Base-by-base conservation (phyloP, 352 stramenopile species). In the Globisporangium paroecandrum region DNA sequence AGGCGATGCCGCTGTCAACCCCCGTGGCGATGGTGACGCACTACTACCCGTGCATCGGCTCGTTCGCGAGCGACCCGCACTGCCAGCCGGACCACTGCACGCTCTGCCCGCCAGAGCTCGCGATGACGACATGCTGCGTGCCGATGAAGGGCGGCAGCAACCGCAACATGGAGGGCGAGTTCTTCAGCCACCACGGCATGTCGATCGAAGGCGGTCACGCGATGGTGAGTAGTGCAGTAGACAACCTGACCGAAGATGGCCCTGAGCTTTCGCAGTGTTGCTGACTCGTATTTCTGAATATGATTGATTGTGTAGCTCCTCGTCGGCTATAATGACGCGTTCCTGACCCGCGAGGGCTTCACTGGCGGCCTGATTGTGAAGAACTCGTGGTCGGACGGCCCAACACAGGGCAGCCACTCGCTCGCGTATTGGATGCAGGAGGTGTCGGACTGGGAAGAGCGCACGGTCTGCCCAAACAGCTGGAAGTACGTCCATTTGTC, bases 121-220 rank as follows among this genome's bases (percentile, higher is more conserved):
- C 81, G 18, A 89, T 83, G 49, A 92, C 85, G 10, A 92, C 82
- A n/a, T 94, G 85, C 64, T 94, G 85, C 58, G 76, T 94, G 51
- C 83, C 85, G 10, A 69, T 91, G 20, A 89, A 84, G 54, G 82
- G 81, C 53, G 79, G 86, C 6, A 78, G 69, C 67, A 92, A 89
- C 58, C 81, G 79, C 62, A 94, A 94, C 73, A 92, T 94, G 83
- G 83, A 94, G 65, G 86, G 83, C 49, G 86, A 94, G 63, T 94
- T 91, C 71, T 91, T 91, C 72, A 90, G 79, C 58, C 83, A 92
- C 65, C 81, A 78, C 38, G 81, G 83, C 7, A 92, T 92, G 81
- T 90, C 82, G 20, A 91, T 92, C 62, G 86, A 92, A 72, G 83
- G 82, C 57, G 83, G 86, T 8, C 86, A 92, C 68, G 83, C 82